Percentiles rank a stretch among this genome's conserved stretches.
These are phyloP conservation scores for Monosporozyma aerobia DNA, from an alignment of 805 yeast species.

Conservation along the genomic window DNA sequence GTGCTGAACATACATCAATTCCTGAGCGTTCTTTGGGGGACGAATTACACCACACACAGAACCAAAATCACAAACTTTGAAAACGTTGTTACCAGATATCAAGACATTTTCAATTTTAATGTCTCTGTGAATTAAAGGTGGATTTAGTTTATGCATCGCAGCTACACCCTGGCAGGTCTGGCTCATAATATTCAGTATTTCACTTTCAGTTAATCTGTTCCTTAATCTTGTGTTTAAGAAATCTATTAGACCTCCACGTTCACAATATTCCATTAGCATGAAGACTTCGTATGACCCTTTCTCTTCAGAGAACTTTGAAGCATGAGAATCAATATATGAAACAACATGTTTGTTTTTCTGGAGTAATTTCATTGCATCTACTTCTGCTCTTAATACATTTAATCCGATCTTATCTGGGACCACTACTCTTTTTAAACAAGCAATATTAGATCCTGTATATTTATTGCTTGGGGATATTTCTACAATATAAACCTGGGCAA, in stretches of 20 bases:
- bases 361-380: conserved; percentile 90
- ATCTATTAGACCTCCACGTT: conserved; percentile 69
- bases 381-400: conserved; percentile 83
- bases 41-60: conserved; percentile 60
- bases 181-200: conserved; percentile 57
- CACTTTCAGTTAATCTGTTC: conserved; percentile 56
- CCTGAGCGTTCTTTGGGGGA: conserved; percentile 56
- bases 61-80: conserved; percentile 75
- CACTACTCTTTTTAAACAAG: conserved; percentile 85
- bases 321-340: conserved; percentile 90
- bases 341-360: conserved; percentile 75
- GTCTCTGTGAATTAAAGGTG: conserved; percentile 70
- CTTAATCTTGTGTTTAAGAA: conserved; percentile 68
- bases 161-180: conserved; percentile 68
- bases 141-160: conserved; percentile 63
- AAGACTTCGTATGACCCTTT: conserved; percentile 66
- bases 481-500: conserved; percentile 88
- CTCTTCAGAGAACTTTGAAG: conserved; percentile 53
- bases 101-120: conserved; percentile 77
- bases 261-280: conserved; percentile 71
- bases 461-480: conserved; percentile 50
- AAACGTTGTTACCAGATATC: conserved; percentile 47
- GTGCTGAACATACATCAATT: conserved; percentile 48
- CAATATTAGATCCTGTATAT: conserved; percentile 46
- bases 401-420: conserved; percentile 85